A percentile compares a stretch with the other conserved stretches of the same genome.
phyloP scores from a whole-genome alignment of 306 rosid species.

The Cercis canadensis region DNA sequence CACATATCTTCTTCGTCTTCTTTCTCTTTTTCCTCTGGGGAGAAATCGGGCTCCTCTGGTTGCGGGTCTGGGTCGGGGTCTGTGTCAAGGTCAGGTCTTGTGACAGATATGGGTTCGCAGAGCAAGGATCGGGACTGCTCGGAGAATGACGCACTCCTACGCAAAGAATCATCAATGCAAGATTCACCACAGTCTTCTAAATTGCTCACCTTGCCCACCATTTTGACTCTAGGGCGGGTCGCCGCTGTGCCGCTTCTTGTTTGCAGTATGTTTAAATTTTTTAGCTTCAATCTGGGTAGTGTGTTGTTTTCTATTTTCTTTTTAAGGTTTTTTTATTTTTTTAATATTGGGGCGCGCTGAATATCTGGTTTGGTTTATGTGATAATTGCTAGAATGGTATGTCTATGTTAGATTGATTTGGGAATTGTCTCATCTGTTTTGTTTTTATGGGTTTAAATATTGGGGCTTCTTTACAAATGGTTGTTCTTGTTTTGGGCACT shows the following conservation, averaged over 20 bases:
- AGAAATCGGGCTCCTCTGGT: slow-evolving; percentile 36
- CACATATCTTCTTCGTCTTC: slow-evolving; percentile 13
- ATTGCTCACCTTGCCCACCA: slow-evolving; percentile 87
- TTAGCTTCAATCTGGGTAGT: neutral
- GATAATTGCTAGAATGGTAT: too few relatives aligned
- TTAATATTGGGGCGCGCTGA: too few relatives aligned
- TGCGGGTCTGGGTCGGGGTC: slow-evolving; percentile 38
- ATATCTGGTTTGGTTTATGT: too few relatives aligned
- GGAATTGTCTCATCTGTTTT: too few relatives aligned
- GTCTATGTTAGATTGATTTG: too few relatives aligned
- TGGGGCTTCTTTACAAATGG: too few relatives aligned
- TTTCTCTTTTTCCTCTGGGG: slow-evolving; percentile 12
- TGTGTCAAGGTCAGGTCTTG: slow-evolving; percentile 52
- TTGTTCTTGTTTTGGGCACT: too few relatives aligned
- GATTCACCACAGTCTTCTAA: slow-evolving; percentile 53
- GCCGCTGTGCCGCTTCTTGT: slow-evolving; percentile 89
- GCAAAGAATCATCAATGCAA: slow-evolving; percentile 32
- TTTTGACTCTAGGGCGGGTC: slow-evolving; percentile 89
- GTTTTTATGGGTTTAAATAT: too few relatives aligned
- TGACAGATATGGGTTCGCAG: slow-evolving; percentile 62
- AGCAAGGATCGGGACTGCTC: slow-evolving; percentile 52
- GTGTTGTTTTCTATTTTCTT: neutral
- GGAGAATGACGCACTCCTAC: slow-evolving; percentile 35
- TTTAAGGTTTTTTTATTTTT: neutral
- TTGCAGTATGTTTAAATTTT: slow-evolving; percentile 54